These are phyloP conservation scores for Skeletonema potamos DNA, from an alignment of 108 stramenopile genomes.

Conservation along the genomic window DNA sequence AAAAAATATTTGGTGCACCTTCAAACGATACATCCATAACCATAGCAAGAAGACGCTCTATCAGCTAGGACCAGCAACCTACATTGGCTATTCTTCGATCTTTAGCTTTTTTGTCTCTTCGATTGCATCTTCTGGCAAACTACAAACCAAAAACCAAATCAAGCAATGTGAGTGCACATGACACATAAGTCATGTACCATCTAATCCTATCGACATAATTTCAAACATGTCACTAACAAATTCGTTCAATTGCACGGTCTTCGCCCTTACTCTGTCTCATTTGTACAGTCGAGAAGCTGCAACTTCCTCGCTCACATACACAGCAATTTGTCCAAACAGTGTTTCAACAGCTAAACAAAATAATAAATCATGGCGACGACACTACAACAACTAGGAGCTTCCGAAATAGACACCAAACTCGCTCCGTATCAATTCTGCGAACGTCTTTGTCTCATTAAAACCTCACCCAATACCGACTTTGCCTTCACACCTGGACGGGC, in stretches of 20 bases:
- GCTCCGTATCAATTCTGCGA: slow-evolving; percentile 1
- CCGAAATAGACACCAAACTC: slow-evolving; percentile 2
- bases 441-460: slow-evolving; percentile 5
- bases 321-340: neutral
- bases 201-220: too few relatives aligned
- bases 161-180: neutral
- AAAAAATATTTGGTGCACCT: neutral
- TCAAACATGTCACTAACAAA: neutral
- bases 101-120: neutral
- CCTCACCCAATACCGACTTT: neutral
- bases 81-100: neutral
- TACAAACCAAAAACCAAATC: too few relatives aligned
- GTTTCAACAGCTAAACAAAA: neutral
- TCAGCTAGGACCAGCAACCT: neutral
- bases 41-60: neutral
- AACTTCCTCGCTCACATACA: too few relatives aligned
- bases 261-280: neutral
- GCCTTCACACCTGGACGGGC: neutral
- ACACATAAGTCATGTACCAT: neutral
- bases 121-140: neutral
- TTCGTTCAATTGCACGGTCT: neutral
- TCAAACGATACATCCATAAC: neutral
- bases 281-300: neutral
- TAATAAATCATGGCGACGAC: neutral
- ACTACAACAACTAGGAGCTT: neutral